A percentile compares a stretch with the other conserved stretches of the same genome.
Conservation (phyloP, 75 land plant species). For the Pinus taeda region DNA sequence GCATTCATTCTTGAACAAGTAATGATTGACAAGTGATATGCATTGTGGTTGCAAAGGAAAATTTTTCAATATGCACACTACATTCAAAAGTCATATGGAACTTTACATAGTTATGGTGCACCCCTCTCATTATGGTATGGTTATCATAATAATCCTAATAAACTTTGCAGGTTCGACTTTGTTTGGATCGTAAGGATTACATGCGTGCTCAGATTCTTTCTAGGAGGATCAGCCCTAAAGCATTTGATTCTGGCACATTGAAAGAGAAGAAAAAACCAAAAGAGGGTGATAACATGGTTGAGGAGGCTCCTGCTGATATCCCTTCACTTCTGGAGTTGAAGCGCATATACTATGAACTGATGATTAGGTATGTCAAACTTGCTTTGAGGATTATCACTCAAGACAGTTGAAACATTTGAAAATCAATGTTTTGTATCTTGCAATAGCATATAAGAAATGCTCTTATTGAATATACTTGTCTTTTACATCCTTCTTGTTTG, state of each 20-base stretch:
- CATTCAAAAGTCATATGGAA: background rate
- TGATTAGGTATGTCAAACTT: slow-evolving; percentile 67
- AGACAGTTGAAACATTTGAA: background rate
- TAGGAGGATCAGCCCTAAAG: slow-evolving; percentile 88
- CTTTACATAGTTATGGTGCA: background rate
- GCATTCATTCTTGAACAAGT: slow-evolving; percentile 99
- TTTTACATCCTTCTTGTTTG: too few relatives aligned
- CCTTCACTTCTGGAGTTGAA: slow-evolving; percentile 86
- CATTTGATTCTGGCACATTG: slow-evolving; percentile 70
- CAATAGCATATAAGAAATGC: background rate
- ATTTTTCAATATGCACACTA: background rate
- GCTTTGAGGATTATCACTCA: background rate
- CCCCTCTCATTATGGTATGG: background rate
- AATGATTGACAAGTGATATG: background rate
- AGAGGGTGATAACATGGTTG: slow-evolving; percentile 88
- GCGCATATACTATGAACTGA: slow-evolving; percentile 85
- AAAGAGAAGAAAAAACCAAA: slow-evolving; percentile 94
- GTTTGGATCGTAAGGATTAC: slow-evolving; percentile 92
- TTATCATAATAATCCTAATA: background rate
- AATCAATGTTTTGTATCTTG: background rate
- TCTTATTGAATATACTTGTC: background rate
- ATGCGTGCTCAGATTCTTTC: slow-evolving; percentile 96
- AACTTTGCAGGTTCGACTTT: slow-evolving; percentile 78
- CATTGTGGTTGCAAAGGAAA: background rate
- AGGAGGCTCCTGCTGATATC: slow-evolving; percentile 87